Base-by-base conservation (phyloP, 208 protist species). In the Plasmodiophora brassicae region DNA sequence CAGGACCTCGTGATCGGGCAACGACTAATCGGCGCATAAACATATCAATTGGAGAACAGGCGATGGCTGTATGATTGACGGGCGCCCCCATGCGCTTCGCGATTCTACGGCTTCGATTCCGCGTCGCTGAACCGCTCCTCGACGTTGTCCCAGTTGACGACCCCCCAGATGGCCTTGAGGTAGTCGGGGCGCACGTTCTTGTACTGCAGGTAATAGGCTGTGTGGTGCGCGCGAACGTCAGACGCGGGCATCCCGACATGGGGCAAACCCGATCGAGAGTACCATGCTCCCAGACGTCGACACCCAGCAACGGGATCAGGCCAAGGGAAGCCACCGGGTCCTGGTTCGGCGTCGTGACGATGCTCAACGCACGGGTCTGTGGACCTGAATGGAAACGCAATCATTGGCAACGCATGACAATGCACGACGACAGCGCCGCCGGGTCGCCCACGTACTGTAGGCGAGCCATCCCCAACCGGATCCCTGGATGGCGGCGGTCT, bases 381-480 rank as follows among this genome's bases (percentile, higher is more conserved):
- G n/a, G 57, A 32, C 32, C 39, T 88, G 38, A 35, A 20, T 8
- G 39, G 1, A 14, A n/a, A 36, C 20, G 25, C 38, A 41, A 20
- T 1, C 25, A 46, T 86, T n/a, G 32, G 1, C 8, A 46, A 36
- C 8, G 5, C 10, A 86, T 45, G 10, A 36, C 5, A 86, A 54
- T 25, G 71, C 25, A 28, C 14, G 25, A 84, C 14, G 20, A 20
- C 38, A 54, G 39, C 25, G 46, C 46, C 46, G 46, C 46, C 46
- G 14, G 46, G 46, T 57, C 25, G 46, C 32, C 38, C 10, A 46
- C 5, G 10, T 72, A 39, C 91, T 87, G 45, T 88, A 91, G 45
- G 54, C 90, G 10, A 93, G 88, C 92, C 92, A 93, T 39, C 85
- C 92, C 92, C 92, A 93, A n/a, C 92, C 92, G 0, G 91, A 93